Percentiles rank a stretch among this genome's conserved stretches.
Evolutionary conservation across 768 basidiomycete genomes (phyloP).

Genomic region (Podaxis sp.): DNA sequence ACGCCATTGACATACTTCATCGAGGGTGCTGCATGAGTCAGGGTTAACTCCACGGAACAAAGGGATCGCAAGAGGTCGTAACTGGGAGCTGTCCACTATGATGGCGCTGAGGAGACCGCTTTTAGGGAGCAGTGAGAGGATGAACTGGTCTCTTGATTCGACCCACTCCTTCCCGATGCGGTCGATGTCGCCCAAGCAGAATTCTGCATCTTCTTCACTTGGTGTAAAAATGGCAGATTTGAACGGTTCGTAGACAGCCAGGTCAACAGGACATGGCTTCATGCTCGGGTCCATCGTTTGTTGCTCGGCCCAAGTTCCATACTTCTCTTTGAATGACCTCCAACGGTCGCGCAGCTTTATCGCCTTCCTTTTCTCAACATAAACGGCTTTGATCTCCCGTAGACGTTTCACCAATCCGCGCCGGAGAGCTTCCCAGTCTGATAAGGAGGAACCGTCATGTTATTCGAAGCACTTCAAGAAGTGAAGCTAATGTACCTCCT

Average conservation of each 20-base stretch:
- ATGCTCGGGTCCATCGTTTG: neutral
- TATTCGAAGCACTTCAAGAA: neutral
- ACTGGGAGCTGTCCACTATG: neutral
- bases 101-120: neutral
- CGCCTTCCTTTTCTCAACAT: neutral
- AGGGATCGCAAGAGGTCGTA: neutral
- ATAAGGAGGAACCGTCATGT: too few species aligned
- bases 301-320: neutral
- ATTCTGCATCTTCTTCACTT: neutral
- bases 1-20: neutral
- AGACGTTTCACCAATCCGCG: neutral
- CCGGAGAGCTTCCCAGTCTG: conserved; percentile 2
- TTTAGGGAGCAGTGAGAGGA: neutral
- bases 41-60: neutral
- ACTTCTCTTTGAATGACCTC: neutral
- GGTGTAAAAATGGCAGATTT: conserved; percentile 1
- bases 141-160: neutral
- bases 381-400: neutral
- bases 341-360: neutral
- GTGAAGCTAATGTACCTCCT: neutral
- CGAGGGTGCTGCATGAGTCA: neutral
- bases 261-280: neutral
- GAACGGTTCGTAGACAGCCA: conserved; percentile 1
- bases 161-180: neutral
- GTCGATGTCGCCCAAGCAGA: neutral